Evolutionary conservation across 352 stramenopile species (phyloP), one percentile per base, ranked within the genome.

Genomic region (Globisporangium cylindrosporum): DNA sequence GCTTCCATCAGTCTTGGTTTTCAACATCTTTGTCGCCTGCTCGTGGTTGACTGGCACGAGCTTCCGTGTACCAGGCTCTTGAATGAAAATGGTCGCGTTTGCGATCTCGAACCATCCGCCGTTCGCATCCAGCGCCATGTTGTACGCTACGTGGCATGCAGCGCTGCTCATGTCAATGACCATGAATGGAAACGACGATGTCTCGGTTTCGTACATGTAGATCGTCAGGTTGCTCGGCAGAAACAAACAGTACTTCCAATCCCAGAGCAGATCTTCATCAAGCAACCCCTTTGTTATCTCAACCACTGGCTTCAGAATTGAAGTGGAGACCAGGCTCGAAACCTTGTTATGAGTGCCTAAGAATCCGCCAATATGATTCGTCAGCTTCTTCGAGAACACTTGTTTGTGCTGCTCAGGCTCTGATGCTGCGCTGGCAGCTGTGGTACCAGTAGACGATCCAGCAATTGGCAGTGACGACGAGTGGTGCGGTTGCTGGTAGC

Each of bases 231-330:
- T 66, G 22, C 32, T 64, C 0, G 82, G 82, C 8, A 90, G 65
- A 34, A 92, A 89, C 3, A 92, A 62, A 15, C 74, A 88, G 65
- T 91, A 92, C 46, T 89, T 89, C 84, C 79, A 92, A 56, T 89
- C 68, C 74, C 81, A 92, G 10, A 91, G 67, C n/a, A 80, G 5
- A 38, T 76, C 54, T 51, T 85, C 70, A 8, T 78, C 77, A 3
- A 82, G 46, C 9, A 78, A 32, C 22, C 87, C 62, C 22, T 81
- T 75, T 0, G 72, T 73, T 59, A 83, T 89, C 24, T 71, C 68
- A 12, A 72, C 66, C 14, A 86, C 70, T 10, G 79, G 74, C 43
- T 82, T 73, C 38, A 86, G 57, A 0, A 86, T 36, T 4, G 69
- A 55, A 2, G 79, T 75, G n/a, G 86, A 77, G 0, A 89, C 54